A percentile compares a stretch with the other conserved stretches of the same genome.
Evolutionary conservation across 768 basidiomycete genomes (phyloP).

Genomic region (Trametes sanguinea): DNA sequence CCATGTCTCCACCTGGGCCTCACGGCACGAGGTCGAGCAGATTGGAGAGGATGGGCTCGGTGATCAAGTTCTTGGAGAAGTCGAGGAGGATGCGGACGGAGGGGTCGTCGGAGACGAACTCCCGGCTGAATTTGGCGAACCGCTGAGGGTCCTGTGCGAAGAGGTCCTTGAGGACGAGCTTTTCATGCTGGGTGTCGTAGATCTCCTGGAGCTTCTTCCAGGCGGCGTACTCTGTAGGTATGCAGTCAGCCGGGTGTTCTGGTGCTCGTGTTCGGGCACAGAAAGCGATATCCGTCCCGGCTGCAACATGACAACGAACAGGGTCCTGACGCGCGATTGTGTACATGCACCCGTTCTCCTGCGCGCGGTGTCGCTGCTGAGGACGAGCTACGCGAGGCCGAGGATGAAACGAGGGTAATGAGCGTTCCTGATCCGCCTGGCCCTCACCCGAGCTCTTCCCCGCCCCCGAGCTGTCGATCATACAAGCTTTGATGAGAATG

Average conservation of each 20-base stretch:
- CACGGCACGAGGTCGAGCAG: slow-evolving; percentile 80
- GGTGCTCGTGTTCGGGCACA: too few relatives aligned
- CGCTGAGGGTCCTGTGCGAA: slow-evolving; percentile 87
- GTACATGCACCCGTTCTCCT: neutral
- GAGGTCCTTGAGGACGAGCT: slow-evolving; percentile 88
- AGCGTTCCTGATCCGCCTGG: neutral
- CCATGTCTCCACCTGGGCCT: slow-evolving; percentile 81
- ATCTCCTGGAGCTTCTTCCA: slow-evolving; percentile 91
- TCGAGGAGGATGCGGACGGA: slow-evolving; percentile 87
- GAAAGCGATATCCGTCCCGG: too few relatives aligned
- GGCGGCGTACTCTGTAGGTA: slow-evolving; percentile 69
- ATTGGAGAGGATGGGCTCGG: slow-evolving; percentile 74
- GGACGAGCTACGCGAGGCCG: slow-evolving; percentile 1
- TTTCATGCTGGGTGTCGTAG: slow-evolving; percentile 69
- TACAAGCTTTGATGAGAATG: neutral
- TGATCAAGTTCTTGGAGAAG: slow-evolving; percentile 96
- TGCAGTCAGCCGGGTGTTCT: neutral
- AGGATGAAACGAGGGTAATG: neutral
- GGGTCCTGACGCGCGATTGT: too few relatives aligned
- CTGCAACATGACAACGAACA: too few relatives aligned
- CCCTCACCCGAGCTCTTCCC: neutral
- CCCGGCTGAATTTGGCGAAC: slow-evolving; percentile 81
- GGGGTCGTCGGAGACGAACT: slow-evolving; percentile 71
- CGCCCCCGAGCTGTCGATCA: neutral
- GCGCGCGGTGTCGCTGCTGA: neutral